Evolutionary conservation across 495 filamentous ascomycete species (phyloP).

Genomic region (Trichoderma orchidacearum): DNA sequence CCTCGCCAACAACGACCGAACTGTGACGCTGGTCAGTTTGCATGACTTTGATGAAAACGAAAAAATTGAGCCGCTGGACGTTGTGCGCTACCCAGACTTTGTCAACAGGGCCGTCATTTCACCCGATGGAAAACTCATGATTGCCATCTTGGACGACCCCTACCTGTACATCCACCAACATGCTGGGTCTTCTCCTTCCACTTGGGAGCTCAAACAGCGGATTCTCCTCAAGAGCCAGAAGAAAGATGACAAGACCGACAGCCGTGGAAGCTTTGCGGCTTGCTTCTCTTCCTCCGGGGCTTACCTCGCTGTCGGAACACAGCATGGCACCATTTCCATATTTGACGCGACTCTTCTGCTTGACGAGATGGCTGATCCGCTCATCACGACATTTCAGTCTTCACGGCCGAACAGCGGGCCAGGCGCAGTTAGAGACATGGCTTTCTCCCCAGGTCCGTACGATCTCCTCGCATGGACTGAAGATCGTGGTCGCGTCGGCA

Average conservation of each 20-base stretch:
- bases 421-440: constrained; percentile 82
- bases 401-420: constrained; percentile 43
- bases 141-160: constrained; percentile 76
- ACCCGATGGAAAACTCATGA: constrained; percentile 66
- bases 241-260: constrained; percentile 26
- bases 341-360: constrained; percentile 28
- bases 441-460: constrained; percentile 78
- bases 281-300: constrained; percentile 37
- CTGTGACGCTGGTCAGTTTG: constrained; percentile 66
- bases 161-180: constrained; percentile 66
- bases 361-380: constrained; percentile 19
- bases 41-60: constrained; percentile 5
- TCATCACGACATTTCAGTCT: constrained; percentile 34
- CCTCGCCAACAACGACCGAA: constrained; percentile 73
- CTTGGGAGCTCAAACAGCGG: constrained; percentile 23
- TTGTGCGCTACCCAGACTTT: constrained; percentile 56
- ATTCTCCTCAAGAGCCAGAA: constrained; percentile 37
- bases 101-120: constrained; percentile 92
- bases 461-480: constrained; percentile 92
- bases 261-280: constrained; percentile 41
- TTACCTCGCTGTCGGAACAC: constrained; percentile 42
- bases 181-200: neutral
- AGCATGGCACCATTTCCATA: constrained; percentile 41
- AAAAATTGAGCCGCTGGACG: constrained; percentile 37
- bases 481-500: constrained; percentile 67